phyloP scores from a whole-genome alignment of 2,329 filamentous ascomycete genomes.

The Aureobasidium zeae region DNA sequence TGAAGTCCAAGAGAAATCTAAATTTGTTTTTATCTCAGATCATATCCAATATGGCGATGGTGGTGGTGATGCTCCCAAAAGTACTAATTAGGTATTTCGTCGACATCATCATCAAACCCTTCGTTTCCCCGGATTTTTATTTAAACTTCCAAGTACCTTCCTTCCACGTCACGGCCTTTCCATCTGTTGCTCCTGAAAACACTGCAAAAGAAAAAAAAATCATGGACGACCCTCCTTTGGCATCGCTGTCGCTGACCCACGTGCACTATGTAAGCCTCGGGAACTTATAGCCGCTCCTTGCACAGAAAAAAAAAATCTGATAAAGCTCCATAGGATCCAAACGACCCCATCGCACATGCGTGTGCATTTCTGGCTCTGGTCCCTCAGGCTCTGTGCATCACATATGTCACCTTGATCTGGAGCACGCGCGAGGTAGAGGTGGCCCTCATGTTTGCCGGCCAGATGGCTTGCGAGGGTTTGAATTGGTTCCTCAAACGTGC shows the following conservation, averaged over 20 bases:
- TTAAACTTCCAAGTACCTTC: too few relatives aligned
- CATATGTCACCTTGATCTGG: constrained; percentile 85
- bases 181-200: too few relatives aligned
- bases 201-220: constrained; percentile 8
- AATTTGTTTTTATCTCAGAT: too few relatives aligned
- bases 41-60: too few relatives aligned
- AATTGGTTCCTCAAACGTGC: constrained; percentile 85
- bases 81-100: too few relatives aligned
- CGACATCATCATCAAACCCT: too few relatives aligned
- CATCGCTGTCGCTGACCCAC: constrained; percentile 88
- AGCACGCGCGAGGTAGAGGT: constrained; percentile 86
- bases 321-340: constrained; percentile 58
- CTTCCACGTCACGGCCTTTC: too few relatives aligned
- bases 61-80: too few relatives aligned
- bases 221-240: constrained; percentile 53
- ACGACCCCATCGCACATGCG: constrained; percentile 72
- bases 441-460: constrained; percentile 78
- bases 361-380: constrained; percentile 92
- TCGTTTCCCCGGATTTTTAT: too few relatives aligned
- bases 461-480: constrained; percentile 80
- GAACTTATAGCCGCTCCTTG: background rate
- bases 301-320: constrained; percentile 1
- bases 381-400: constrained; percentile 81
- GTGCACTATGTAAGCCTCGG: constrained; percentile 71
- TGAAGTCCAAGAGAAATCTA: too few relatives aligned